These are phyloP conservation scores for Turnera subulata DNA, from an alignment of 345 rosid genomes.

Conservation along the genomic window DNA sequence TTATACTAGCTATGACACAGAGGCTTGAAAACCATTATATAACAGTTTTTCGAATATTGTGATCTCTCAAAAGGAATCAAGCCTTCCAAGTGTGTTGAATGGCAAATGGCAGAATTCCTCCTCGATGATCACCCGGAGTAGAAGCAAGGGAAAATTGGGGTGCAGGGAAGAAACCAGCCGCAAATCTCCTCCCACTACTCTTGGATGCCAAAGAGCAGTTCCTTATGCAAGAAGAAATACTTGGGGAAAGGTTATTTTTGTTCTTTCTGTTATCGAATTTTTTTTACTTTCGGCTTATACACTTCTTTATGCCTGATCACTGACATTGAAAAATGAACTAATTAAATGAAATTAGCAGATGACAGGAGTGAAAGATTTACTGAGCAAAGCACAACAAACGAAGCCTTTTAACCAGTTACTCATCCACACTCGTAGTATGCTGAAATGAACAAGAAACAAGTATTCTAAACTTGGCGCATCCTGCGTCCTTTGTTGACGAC, in stretches of 20 bases:
- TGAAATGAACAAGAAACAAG: too few species aligned
- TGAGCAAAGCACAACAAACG: conserved; percentile 51
- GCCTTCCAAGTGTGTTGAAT: conserved; percentile 54
- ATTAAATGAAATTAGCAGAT: conserved; percentile 36
- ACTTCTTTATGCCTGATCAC: background rate
- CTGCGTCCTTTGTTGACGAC: too few species aligned
- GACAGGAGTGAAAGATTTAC: conserved; percentile 47
- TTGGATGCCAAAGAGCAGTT: conserved; percentile 42
- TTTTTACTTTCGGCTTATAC: background rate
- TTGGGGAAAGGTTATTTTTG: conserved; percentile 44
- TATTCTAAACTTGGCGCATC: too few species aligned
- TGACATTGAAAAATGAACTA: background rate
- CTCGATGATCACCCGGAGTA: conserved; percentile 60
- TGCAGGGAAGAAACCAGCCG: conserved; percentile 30
- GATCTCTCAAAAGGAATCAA: conserved; percentile 50
- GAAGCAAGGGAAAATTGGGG: conserved; percentile 36
- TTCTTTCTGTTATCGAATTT: background rate
- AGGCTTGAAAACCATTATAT: too few species aligned
- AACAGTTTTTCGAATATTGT: background rate
- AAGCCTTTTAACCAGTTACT: conserved; percentile 48
- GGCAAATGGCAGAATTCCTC: conserved; percentile 47
- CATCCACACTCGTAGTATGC: conserved; percentile 63
- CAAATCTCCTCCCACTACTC: conserved; percentile 39
- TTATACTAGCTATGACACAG: too few species aligned
- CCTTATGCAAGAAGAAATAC: conserved; percentile 62